Evolutionary conservation across 2,329 filamentous ascomycete genomes (phyloP).

Genomic region (Colletotrichum viniferum): DNA sequence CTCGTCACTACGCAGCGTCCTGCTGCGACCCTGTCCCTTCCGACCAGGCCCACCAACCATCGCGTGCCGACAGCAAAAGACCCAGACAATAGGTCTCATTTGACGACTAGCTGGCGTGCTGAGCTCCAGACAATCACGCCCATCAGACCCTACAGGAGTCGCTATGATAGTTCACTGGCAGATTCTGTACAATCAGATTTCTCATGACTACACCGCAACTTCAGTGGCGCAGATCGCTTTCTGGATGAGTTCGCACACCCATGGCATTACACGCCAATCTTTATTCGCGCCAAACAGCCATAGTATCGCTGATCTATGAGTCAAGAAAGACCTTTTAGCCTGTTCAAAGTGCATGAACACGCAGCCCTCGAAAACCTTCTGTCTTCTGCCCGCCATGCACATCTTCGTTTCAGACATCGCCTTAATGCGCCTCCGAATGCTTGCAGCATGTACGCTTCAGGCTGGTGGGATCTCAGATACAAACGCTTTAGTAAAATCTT

Average conservation of each 20-base stretch:
- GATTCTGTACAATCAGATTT: neutral
- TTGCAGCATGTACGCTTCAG: neutral
- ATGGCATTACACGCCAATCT: neutral
- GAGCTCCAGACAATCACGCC: neutral
- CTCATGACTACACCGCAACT: neutral
- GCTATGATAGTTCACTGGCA: neutral
- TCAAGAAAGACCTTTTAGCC: neutral
- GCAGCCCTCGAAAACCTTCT: neutral
- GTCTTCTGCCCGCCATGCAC: neutral
- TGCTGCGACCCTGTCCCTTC: neutral
- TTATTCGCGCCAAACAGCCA: neutral
- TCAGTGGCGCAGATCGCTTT: neutral
- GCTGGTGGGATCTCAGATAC: neutral
- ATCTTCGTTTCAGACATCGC: neutral
- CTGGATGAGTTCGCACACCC: neutral
- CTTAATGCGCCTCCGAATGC: neutral
- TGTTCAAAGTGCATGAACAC: neutral
- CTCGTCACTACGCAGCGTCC: neutral
- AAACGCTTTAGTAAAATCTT: neutral
- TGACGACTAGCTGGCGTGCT: neutral
- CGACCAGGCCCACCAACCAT: neutral
- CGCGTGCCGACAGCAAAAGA: neutral
- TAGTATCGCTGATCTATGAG: neutral
- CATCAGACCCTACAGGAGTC: neutral
- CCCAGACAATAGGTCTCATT: neutral